Evolutionary conservation across 768 basidiomycete genomes (phyloP), one percentile per base, ranked within the genome.

Genomic region (Lanmaoa pseudosensibilis): DNA sequence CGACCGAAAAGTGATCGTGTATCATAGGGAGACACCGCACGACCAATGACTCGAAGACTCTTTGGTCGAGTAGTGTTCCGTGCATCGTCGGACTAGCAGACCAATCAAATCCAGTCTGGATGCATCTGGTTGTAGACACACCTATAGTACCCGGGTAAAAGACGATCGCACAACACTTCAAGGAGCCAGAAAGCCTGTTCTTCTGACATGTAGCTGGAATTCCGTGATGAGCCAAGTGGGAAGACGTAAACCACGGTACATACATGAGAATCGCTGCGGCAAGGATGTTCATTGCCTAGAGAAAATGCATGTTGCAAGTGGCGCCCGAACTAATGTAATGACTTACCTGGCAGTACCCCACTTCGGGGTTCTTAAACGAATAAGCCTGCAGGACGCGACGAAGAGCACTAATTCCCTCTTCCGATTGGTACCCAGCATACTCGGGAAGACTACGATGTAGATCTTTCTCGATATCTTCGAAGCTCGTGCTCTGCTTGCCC

Each of bases 401-500:
- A 60, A 99, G 76, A 15, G 91, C 86, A 44, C 72, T 75, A 54
- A 98, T 93, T 1, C 97, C 97, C 37, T 91, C 87, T 30, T 91
- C 87, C 10, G 83, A 83, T 68, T 99, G 97, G 69, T 97, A 99
- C 3, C 94, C 97, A 18, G 92, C 87, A 71, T 98, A 99, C 69
- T 99, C 97, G 0, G 97, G 97, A 54, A 99, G 75, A 76, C 92
- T 94, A 36, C 97, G 81, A 72, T 97, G 95, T 27, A 99, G 74
- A 71, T 99, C 97, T 72, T 99, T 99, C 77, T 98, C 97, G 41
- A 99, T 99, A 69, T 99, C 97, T 68, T 99, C 97, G 1, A 95
- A 96, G 61, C 93, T 93, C 10, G 90, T 90, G 48, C 81, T 93
- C 21, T 83, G 87, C 56, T 85, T 82, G 8, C 92, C 94, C 56